These are phyloP conservation scores for Metarhizium sp. DNA, from an alignment of 2,329 filamentous ascomycete genomes.

Conservation along the genomic window DNA sequence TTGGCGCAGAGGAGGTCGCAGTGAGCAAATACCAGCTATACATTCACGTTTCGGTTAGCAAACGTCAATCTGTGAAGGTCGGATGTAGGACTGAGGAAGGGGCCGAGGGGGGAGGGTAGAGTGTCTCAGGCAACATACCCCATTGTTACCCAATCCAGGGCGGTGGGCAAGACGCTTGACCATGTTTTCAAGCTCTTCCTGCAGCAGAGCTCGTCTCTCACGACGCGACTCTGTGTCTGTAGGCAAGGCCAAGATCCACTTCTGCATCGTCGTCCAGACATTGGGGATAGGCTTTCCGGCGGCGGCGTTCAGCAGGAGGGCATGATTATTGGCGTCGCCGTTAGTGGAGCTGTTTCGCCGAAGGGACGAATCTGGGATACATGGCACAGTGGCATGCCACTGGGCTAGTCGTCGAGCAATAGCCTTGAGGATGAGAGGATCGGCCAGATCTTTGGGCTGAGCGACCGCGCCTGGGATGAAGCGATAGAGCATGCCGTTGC, in stretches of 20 bases:
- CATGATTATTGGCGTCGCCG: conserved; percentile 23
- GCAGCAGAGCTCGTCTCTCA: conserved; percentile 56
- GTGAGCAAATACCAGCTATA: conserved; percentile 79
- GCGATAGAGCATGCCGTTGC: conserved; percentile 92
- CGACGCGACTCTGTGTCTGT: conserved; percentile 60
- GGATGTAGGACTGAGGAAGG: not conserved
- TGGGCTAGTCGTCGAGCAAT: conserved; percentile 78
- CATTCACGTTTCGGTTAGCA: conserved; percentile 6
- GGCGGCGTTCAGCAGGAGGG: conserved; percentile 40
- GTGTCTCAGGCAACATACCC: conserved; percentile 40
- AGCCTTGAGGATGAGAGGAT: conserved; percentile 66
- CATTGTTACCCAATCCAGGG: conserved; percentile 65
- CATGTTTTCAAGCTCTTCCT: conserved; percentile 64
- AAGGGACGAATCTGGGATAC: conserved; percentile 29
- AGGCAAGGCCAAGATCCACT: conserved; percentile 86
- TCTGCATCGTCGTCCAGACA: conserved; percentile 90
- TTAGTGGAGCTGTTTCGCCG: conserved; percentile 27
- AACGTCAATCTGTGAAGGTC: not conserved
- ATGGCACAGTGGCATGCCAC: conserved; percentile 76
- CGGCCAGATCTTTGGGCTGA: conserved; percentile 68
- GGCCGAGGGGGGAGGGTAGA: not conserved
- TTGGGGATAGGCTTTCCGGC: conserved; percentile 70
- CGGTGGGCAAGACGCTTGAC: conserved; percentile 65
- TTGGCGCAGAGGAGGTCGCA: conserved; percentile 96
- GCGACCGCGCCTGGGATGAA: conserved; percentile 78